phyloP scores from a whole-genome alignment of 139 green algal species.

The Marvania coccoides region DNA sequence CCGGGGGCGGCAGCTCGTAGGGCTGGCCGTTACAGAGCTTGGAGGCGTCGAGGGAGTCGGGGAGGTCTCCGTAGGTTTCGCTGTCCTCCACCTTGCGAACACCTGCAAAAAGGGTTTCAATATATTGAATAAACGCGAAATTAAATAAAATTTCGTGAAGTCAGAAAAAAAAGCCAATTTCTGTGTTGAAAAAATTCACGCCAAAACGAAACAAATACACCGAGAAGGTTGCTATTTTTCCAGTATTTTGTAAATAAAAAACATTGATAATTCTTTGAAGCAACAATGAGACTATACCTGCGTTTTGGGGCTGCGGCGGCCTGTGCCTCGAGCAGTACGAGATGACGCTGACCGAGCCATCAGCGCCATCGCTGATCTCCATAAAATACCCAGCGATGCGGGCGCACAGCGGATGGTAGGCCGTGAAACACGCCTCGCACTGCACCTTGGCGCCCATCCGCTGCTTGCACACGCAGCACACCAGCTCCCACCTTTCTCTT shows the following conservation, averaged over 20 bases:
- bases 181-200: no score
- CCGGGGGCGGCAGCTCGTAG: conserved; percentile 45
- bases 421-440: conserved; percentile 76
- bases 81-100: conserved; percentile 24
- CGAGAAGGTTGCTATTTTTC: no score
- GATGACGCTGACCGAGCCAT: conserved; percentile 42
- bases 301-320: conserved; percentile 41
- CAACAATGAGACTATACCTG: no score
- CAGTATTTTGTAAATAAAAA: no score
- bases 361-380: conserved; percentile 59
- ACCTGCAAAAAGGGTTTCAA: conserved; percentile 13
- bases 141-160: no score
- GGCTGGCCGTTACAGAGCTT: conserved; percentile 69
- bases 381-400: conserved; percentile 77
- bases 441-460: conserved; percentile 89
- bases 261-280: no score
- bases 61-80: conserved; percentile 17
- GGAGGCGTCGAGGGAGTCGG: not conserved
- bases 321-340: conserved; percentile 73
- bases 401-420: conserved; percentile 85
- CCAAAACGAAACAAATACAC: no score
- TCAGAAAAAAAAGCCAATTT: no score
- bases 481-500: conserved; percentile 82
- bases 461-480: conserved; percentile 79
- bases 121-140: no score